These are phyloP conservation scores for Anethum foeniculum DNA, from an alignment of 140 eudicot genomes.

Conservation along the genomic window DNA sequence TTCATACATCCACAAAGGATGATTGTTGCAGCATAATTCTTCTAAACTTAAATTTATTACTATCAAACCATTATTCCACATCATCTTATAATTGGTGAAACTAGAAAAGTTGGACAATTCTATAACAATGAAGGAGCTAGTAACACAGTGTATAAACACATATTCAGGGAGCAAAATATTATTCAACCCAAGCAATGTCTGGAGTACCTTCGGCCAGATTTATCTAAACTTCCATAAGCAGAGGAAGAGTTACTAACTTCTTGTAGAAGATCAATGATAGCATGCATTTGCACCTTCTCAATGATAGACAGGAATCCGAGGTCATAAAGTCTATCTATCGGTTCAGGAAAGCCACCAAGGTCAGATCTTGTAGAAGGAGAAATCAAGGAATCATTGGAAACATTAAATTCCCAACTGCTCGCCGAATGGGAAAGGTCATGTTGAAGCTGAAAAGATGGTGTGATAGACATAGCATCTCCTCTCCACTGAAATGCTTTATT, in stretches of 20 bases:
- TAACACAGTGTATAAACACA: not conserved
- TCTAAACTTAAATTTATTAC: no score
- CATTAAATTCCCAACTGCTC: slow-evolving; percentile 28
- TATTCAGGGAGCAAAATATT: not conserved
- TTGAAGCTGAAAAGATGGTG: slow-evolving; percentile 35
- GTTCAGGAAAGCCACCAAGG: slow-evolving; percentile 34
- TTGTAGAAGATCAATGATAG: slow-evolving; percentile 61
- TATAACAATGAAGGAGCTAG: not conserved
- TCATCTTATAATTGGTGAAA: not conserved
- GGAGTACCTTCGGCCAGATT: slow-evolving; percentile 82
- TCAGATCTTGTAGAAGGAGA: slow-evolving; percentile 46
- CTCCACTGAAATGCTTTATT: slow-evolving; percentile 51
- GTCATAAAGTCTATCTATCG: slow-evolving; percentile 41
- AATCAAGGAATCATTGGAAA: slow-evolving; percentile 22
- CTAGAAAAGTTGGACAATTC: not conserved
- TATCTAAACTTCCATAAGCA: slow-evolving; percentile 86
- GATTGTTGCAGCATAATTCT: no score
- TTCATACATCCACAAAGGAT: no score
- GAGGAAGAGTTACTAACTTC: slow-evolving; percentile 71
- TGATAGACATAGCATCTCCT: slow-evolving; percentile 19
- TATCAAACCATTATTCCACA: not conserved
- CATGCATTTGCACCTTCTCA: slow-evolving; percentile 64
- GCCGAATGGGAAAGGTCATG: slow-evolving; percentile 29
- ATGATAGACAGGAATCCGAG: slow-evolving; percentile 27
- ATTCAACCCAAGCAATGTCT: slow-evolving; percentile 6